Evolutionary conservation across 2,329 filamentous ascomycete genomes (phyloP), one percentile per base, ranked within the genome.

Genomic region (Beauveria varroae): DNA sequence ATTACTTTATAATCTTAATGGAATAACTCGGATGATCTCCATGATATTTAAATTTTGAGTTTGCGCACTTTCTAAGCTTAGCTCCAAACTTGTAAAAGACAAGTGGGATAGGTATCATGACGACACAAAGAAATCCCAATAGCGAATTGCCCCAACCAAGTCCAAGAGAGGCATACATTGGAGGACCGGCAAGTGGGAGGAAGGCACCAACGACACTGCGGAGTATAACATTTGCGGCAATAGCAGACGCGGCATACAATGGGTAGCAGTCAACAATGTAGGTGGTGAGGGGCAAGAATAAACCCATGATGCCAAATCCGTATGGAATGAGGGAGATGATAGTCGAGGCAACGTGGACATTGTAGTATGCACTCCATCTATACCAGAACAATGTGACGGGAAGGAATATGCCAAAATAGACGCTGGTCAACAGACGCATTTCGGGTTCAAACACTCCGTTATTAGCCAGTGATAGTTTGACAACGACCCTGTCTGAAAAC

Each of bases 201-300:
- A 82, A 70, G 10, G 85, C 86, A 26, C 84, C 87, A 66, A 87
- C 34, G 5, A 37, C 14, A 86, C 0, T 84, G 67, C 7, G 70
- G 74, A 14, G 71, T 3, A 86, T 68, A 1, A 86, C 78, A 37
- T 37, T 37, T 37, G 34, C 0, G 82, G 83, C 63, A 77, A 84
- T 78, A 0, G 73, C 75, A 3, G 70, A 73, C 7, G 75, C 75
- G 1, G 75, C 74, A 57, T 74, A 74, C 50, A 69, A 62, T 28
- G 69, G 67, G 57, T 72, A 76, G 4, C 80, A 77, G 62, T 88
- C 84, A 26, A 87, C 79, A 5, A 87, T 75, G 65, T 89, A 89
- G 0, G 80, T 83, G 52, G 79, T 76, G 3, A 79, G 72, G 10
- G 60, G 24, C 61, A 83, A 80, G 55, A 74, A 73, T 2, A 72